Base-by-base conservation (phyloP, 371 early-diverging fungal species). In the Lichtheimia ramosa region DNA sequence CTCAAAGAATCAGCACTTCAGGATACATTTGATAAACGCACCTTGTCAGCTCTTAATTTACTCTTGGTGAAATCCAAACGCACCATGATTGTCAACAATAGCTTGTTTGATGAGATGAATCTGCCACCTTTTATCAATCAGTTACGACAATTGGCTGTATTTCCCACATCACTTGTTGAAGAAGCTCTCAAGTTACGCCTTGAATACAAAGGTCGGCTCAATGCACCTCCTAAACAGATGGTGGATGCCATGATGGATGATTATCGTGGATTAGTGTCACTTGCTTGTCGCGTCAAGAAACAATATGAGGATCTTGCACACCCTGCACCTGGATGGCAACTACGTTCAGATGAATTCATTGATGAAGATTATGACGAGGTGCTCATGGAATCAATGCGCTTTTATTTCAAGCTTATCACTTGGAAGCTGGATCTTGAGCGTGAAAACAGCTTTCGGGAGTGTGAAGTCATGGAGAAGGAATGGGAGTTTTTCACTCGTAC, bases 221-320 rank as follows among this genome's bases (percentile, higher is more conserved):
- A 75, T 16, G 90, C 87, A 27, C 90, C 89, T 5, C 85, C 89
- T 2, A 80, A 83, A 48, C 81, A 84, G 13, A 88, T 89, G 74
- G 81, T 92, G 1, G 92, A 92, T 61, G 90, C 91, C 62, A 82
- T 90, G 80, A 79, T 91, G 77, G 93, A 92, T 52, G 91, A 91
- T 66, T 89, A 90, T 61, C 84, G 88, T 40, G 85, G 86, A 13
- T 77, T 88, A 20, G 75, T 94, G n/a, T 68, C 81, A 0, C 65
- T 91, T 34, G 92, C 92, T 0, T 89, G 90, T 63, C 62, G 83
- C 58, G 86, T 92, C 52, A 90, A 90, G 62, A 78, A 77, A 52
- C 81, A 89, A 49, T 89, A 89, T 57, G 75, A 83, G 18, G 83
- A 83, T 42, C 66, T 94, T 18, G 82, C 86, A 4, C 73, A 70